These are phyloP conservation scores for Mycena pura DNA, from an alignment of 768 basidiomycete genomes.

Conservation along the genomic window DNA sequence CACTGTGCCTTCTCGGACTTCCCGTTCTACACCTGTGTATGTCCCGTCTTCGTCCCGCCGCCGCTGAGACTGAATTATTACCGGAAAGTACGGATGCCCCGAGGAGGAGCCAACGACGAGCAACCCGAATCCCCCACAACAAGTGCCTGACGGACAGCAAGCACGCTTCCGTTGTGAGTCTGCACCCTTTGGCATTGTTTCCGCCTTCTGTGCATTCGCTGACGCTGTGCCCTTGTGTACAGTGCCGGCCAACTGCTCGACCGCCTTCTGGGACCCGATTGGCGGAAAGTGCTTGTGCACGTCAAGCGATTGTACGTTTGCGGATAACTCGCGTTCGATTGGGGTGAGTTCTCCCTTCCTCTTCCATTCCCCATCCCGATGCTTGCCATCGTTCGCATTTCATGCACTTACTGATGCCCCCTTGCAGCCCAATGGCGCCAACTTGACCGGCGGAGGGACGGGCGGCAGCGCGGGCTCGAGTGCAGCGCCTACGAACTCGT, in stretches of 20 bases:
- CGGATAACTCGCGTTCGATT: constrained; percentile 65
- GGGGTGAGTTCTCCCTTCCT: constrained; percentile 51
- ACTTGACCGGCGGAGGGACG: constrained; percentile 66
- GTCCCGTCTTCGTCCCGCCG: constrained; percentile 32
- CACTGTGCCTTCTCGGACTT: constrained; percentile 75
- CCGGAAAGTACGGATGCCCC: constrained; percentile 83
- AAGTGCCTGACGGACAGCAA: constrained; percentile 48
- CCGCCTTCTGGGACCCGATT: constrained; percentile 82
- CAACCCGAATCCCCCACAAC: constrained; percentile 73
- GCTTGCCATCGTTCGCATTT: no score
- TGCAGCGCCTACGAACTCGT: constrained; percentile 40
- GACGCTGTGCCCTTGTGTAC: not conserved
- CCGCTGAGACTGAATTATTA: not conserved
- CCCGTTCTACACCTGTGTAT: constrained; percentile 79
- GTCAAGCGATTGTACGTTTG: constrained; percentile 60
- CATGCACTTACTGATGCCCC: constrained; percentile 13
- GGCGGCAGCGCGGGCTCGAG: constrained; percentile 37
- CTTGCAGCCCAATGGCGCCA: constrained; percentile 67
- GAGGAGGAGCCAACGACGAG: constrained; percentile 52
- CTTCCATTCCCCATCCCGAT: constrained; percentile 6
- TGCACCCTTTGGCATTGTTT: no score
- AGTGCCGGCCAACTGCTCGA: constrained; percentile 76
- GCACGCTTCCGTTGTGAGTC: constrained; percentile 59
- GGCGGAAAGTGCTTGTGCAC: constrained; percentile 67
- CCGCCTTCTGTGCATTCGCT: not conserved